Conservation (phyloP, 2,329 filamentous ascomycete species). For the Xylaria sp. region DNA sequence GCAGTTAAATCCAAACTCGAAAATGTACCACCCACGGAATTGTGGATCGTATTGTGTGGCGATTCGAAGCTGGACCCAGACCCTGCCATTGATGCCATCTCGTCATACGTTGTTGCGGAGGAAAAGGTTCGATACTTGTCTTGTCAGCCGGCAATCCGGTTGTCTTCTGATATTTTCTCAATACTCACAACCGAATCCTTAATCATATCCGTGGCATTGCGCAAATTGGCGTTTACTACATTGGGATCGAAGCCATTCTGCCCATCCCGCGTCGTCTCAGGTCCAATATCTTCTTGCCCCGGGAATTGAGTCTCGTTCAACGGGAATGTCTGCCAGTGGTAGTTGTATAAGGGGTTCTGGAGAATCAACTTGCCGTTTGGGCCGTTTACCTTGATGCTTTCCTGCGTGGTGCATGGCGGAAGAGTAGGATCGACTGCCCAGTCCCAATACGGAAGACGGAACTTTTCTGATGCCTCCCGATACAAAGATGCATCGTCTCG, state of each 20-base stretch:
- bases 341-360: conserved; percentile 50
- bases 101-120: conserved; percentile 34
- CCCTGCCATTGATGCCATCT: conserved; percentile 36
- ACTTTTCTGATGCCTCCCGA: conserved; percentile 39
- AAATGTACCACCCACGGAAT: conserved; percentile 34
- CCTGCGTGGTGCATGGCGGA: conserved; percentile 36
- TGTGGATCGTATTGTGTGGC: conserved; percentile 42
- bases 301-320: conserved; percentile 34
- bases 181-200: conserved; percentile 39
- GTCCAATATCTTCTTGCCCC: conserved; percentile 30
- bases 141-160: conserved; percentile 2
- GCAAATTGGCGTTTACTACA: conserved; percentile 35
- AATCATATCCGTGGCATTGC: conserved; percentile 29
- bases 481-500: conserved; percentile 35
- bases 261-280: conserved; percentile 36
- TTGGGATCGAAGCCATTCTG: conserved; percentile 36
- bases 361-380: conserved; percentile 38
- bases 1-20: conserved; percentile 35
- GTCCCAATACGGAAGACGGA: conserved; percentile 52
- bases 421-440: conserved; percentile 43
- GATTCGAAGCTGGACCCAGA: conserved; percentile 39
- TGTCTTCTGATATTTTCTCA: not conserved
- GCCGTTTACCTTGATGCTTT: conserved; percentile 38
- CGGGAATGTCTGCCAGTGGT: conserved; percentile 41
- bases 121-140: conserved; percentile 40